Percentiles rank a stretch among this genome's conserved stretches.
These are phyloP conservation scores for Boletales sp. DNA, from an alignment of 768 basidiomycete species.

Conservation along the genomic window DNA sequence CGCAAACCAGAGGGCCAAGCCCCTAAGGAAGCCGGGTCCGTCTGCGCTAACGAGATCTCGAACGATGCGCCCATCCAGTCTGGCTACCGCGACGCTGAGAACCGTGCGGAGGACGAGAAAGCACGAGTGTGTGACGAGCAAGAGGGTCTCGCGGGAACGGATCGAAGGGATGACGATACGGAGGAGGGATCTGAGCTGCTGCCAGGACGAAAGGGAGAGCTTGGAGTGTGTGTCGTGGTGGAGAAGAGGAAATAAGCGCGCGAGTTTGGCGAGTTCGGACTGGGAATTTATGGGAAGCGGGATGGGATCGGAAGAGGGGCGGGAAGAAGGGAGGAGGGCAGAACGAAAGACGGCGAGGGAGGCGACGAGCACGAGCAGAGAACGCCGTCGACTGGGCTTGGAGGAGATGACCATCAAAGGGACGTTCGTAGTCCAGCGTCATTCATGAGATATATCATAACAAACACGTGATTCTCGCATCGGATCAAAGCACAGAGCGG, in stretches of 20 bases:
- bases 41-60: constrained; percentile 86
- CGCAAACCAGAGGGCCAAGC: constrained; percentile 84
- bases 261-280: constrained; percentile 39
- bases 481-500: background rate
- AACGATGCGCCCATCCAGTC: constrained; percentile 87
- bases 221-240: background rate
- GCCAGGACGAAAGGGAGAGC: constrained; percentile 64
- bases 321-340: constrained; percentile 25
- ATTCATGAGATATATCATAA: background rate
- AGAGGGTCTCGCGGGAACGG: constrained; percentile 64
- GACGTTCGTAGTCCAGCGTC: constrained; percentile 17
- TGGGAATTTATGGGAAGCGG: constrained; percentile 59
- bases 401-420: background rate
- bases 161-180: constrained; percentile 67
- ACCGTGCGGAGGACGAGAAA: constrained; percentile 87
- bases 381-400: constrained; percentile 17
- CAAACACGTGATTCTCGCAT: constrained; percentile 9
- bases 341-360: constrained; percentile 52
- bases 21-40: constrained; percentile 75
- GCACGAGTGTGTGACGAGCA: constrained; percentile 74
- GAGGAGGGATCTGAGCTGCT: constrained; percentile 69
- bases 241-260: constrained; percentile 53
- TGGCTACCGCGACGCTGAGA: constrained; percentile 83
- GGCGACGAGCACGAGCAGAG: constrained; percentile 40
- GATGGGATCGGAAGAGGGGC: constrained; percentile 50